Percentiles rank a stretch among this genome's conserved stretches.
phyloP scores from a whole-genome alignment of 225 moss, liverwort and hornwort species.

The Pleurozium schreberi region DNA sequence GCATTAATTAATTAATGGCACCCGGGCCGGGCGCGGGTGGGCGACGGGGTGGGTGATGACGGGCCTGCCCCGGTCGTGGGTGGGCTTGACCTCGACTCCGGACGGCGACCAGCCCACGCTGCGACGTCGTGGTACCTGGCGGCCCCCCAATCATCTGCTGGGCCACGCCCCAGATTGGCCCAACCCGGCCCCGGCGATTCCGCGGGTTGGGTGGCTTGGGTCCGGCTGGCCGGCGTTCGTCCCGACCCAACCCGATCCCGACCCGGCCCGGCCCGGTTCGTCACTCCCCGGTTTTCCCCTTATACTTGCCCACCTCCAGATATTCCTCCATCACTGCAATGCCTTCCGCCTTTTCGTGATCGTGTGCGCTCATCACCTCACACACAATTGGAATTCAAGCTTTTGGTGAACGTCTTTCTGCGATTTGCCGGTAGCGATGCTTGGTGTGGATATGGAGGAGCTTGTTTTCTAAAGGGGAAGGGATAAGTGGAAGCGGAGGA shows the following conservation, averaged over 20 bases:
- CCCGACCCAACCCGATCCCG: background rate
- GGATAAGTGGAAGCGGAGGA: background rate
- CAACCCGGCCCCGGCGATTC: constrained; percentile 19
- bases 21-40: background rate
- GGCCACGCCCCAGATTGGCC: constrained; percentile 22
- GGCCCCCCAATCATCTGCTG: constrained; percentile 30
- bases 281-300: background rate
- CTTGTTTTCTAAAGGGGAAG: background rate
- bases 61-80: background rate
- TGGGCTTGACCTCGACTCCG: background rate
- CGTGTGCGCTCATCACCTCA: background rate
- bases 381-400: background rate
- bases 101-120: background rate
- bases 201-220: constrained; percentile 11
- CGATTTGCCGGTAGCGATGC: background rate
- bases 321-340: background rate
- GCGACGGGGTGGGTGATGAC: background rate
- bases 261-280: background rate
- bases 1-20: background rate
- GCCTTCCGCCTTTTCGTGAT: constrained; percentile 5
- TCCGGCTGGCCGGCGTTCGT: background rate
- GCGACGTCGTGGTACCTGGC: constrained; percentile 6
- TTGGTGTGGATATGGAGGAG: background rate
- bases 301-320: constrained; percentile 24
- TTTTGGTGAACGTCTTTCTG: background rate